phyloP scores from a whole-genome alignment of 2,329 filamentous ascomycete species.

The Paracoccidioides lutzii region DNA sequence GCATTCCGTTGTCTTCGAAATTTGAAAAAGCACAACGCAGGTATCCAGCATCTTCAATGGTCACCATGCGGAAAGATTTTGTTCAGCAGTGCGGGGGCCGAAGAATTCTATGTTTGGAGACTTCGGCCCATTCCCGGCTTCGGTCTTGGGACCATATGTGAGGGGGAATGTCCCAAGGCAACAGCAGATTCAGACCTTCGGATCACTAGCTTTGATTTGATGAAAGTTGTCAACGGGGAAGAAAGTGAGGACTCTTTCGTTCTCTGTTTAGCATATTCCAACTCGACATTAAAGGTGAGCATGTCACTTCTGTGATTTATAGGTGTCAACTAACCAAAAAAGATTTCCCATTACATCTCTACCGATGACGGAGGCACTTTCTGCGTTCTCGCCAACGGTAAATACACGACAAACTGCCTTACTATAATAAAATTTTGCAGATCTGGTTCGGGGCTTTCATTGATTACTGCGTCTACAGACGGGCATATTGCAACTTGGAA shows the following conservation, averaged over 20 bases:
- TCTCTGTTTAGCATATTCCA: slow-evolving; percentile 66
- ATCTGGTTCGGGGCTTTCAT: slow-evolving; percentile 30
- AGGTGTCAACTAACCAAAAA: not conserved
- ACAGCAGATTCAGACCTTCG: slow-evolving; percentile 54
- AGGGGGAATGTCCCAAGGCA: slow-evolving; percentile 36
- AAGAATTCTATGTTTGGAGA: slow-evolving; percentile 82
- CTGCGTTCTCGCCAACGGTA: slow-evolving; percentile 39
- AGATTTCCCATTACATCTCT: slow-evolving; percentile 36
- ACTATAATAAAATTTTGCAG: slow-evolving; percentile 45
- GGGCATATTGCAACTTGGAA: slow-evolving; percentile 57
- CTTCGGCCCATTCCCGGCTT: slow-evolving; percentile 43
- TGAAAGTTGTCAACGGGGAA: slow-evolving; percentile 18
- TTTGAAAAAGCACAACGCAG: slow-evolving; percentile 66
- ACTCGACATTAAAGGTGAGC: slow-evolving; percentile 57
- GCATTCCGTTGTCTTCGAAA: slow-evolving; percentile 45
- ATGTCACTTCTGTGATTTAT: slow-evolving; percentile 3
- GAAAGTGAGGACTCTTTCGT: slow-evolving; percentile 32
- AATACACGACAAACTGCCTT: slow-evolving; percentile 61
- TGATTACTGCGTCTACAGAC: slow-evolving; percentile 64
- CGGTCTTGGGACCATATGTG: slow-evolving; percentile 40
- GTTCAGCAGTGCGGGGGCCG: slow-evolving; percentile 74
- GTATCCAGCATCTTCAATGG: slow-evolving; percentile 72
- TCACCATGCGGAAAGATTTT: slow-evolving; percentile 53
- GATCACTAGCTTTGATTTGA: slow-evolving; percentile 65
- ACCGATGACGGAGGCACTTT: slow-evolving; percentile 15